Evolutionary conservation across 2,329 filamentous ascomycete species (phyloP).

Genomic region (Epichloe glyceriae): DNA sequence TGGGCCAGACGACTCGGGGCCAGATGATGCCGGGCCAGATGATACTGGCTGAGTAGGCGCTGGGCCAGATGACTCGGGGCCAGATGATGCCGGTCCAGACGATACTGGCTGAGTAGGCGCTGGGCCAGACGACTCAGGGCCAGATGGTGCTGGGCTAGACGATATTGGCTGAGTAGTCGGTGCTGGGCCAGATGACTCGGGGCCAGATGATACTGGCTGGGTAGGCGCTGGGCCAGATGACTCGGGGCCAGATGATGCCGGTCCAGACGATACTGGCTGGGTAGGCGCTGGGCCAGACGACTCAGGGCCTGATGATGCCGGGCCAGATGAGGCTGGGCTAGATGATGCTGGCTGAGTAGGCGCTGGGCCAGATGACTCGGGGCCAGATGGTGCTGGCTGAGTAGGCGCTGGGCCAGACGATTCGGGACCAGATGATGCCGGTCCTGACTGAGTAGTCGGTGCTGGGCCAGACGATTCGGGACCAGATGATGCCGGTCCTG

Average conservation of each 20-base stretch:
- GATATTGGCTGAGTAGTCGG: too few species aligned
- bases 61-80: too few species aligned
- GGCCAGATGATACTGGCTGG: neutral
- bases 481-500: too few species aligned
- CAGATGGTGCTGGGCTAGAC: neutral
- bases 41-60: too few species aligned
- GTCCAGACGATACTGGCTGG: neutral
- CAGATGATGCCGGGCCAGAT: neutral
- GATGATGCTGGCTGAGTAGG: neutral
- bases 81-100: neutral
- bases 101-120: too few species aligned
- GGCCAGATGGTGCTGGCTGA: neutral
- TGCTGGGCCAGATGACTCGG: too few species aligned
- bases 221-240: neutral
- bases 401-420: neutral
- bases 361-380: neutral
- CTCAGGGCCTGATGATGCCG: neutral
- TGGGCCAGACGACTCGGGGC: neutral
- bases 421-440: neutral
- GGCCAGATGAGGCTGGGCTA: neutral
- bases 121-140: neutral
- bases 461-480: neutral
- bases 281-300: too few species aligned
- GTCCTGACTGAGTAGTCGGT: accelerated
- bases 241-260: neutral